These are phyloP conservation scores for Basipetospora sp. DNA, from an alignment of 2,329 filamentous ascomycete species.

Conservation along the genomic window DNA sequence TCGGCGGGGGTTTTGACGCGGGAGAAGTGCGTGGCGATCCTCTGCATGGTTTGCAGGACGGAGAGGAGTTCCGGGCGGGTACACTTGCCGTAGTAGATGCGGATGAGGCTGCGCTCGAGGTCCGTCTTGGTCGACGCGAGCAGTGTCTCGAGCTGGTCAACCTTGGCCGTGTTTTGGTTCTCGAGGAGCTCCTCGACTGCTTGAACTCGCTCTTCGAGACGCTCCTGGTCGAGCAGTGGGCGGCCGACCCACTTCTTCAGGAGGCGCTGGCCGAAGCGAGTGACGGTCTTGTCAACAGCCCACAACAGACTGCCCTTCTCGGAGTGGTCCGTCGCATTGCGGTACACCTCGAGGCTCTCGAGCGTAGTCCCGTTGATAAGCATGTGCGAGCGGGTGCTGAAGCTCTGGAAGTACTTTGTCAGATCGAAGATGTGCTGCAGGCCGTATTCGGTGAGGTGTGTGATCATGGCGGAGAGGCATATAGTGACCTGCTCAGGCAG, in stretches of 20 bases:
- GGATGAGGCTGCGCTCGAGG: slow-evolving; percentile 80
- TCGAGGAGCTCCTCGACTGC: slow-evolving; percentile 78
- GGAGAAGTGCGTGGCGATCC: slow-evolving; percentile 62
- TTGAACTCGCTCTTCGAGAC: slow-evolving; percentile 62
- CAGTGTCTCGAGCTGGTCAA: slow-evolving; percentile 61
- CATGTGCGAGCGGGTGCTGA: slow-evolving; percentile 90
- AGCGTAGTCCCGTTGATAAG: slow-evolving; percentile 87
- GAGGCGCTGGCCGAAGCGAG: slow-evolving; percentile 73
- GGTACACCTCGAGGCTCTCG: slow-evolving; percentile 86
- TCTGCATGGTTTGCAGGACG: slow-evolving; percentile 73
- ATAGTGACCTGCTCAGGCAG: slow-evolving; percentile 76
- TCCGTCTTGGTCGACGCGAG: slow-evolving; percentile 61
- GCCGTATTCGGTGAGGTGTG: slow-evolving; percentile 78
- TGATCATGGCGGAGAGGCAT: slow-evolving; percentile 93
- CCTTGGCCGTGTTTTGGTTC: slow-evolving; percentile 46
- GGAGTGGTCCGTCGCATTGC: slow-evolving; percentile 77
- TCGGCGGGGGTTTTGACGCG: slow-evolving; percentile 49
- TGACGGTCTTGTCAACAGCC: slow-evolving; percentile 85
- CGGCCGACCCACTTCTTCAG: slow-evolving; percentile 90
- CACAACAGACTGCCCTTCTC: slow-evolving; percentile 85
- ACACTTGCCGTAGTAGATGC: slow-evolving; percentile 96
- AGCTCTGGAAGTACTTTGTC: slow-evolving; percentile 93
- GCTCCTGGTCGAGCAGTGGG: slow-evolving; percentile 61
- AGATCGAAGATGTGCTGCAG: slow-evolving; percentile 90
- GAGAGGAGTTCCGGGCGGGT: slow-evolving; percentile 74